A percentile compares a stretch with the other conserved stretches of the same genome.
Conservation (phyloP, 441 rosid genomes). For the Pelargonium fulgidum region DNA sequence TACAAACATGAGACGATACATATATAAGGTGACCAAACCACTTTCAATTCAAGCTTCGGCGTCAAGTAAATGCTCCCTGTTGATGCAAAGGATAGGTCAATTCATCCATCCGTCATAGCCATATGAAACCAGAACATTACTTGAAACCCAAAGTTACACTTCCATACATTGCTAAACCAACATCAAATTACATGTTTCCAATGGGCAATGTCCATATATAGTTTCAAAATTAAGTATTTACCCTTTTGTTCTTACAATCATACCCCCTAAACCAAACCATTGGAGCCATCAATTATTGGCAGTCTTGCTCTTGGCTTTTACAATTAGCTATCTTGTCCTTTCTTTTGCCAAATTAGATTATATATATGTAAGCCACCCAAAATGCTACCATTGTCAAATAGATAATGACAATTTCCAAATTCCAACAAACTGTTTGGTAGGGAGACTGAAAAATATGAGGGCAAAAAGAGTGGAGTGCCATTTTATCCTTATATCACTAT, state of each 20-base stretch:
- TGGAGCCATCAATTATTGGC: no score
- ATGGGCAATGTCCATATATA: neutral
- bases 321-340: no score
- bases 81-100: conserved; percentile 21
- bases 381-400: no score
- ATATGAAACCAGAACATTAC: neutral
- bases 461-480: no score
- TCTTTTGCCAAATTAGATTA: no score
- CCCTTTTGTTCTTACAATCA: neutral
- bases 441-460: no score
- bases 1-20: neutral
- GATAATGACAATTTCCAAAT: no score
- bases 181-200: neutral
- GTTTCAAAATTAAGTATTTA: neutral
- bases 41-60: conserved; percentile 25
- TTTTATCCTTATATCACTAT: no score
- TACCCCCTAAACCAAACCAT: neutral
- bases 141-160: neutral
- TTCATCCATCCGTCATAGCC: neutral
- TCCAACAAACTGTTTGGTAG: no score
- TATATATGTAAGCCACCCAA: no score
- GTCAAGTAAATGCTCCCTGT: conserved; percentile 62
- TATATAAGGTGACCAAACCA: neutral
- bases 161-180: neutral
- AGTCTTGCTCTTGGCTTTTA: no score